A percentile compares a stretch with the other conserved stretches of the same genome.
phyloP scores from a whole-genome alignment of 345 rosid genomes.

The Eucalyptus cloeziana region DNA sequence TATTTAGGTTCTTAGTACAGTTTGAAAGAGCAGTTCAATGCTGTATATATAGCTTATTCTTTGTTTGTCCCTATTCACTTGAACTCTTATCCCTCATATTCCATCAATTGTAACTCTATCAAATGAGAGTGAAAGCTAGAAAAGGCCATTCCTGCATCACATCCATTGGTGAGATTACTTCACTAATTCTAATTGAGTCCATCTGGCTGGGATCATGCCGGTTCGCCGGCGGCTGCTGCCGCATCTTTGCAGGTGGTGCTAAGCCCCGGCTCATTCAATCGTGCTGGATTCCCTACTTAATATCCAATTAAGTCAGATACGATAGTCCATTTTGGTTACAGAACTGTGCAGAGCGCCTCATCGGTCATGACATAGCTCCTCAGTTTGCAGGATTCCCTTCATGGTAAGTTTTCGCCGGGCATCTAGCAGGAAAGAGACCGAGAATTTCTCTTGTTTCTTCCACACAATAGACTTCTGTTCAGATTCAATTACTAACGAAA shows the following conservation, averaged over 20 bases:
- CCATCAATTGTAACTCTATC: neutral
- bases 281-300: too few species aligned
- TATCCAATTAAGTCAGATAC: too few species aligned
- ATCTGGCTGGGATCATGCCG: neutral
- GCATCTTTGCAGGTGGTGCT: too few species aligned
- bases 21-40: neutral
- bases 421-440: neutral
- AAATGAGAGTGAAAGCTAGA: neutral
- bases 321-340: neutral
- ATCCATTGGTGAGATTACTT: neutral
- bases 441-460: neutral
- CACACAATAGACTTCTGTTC: neutral
- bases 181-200: neutral
- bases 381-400: constrained; percentile 22
- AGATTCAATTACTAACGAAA: neutral
- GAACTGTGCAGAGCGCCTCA: neutral
- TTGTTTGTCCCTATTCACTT: neutral
- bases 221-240: accelerated
- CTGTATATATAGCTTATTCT: neutral
- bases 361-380: constrained; percentile 40
- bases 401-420: too few species aligned
- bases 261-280: too few species aligned
- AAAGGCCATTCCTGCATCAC: neutral
- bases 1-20: neutral
- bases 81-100: neutral